Conservation (phyloP, 345 rosid species). For the Bretschneidera sinensis region DNA sequence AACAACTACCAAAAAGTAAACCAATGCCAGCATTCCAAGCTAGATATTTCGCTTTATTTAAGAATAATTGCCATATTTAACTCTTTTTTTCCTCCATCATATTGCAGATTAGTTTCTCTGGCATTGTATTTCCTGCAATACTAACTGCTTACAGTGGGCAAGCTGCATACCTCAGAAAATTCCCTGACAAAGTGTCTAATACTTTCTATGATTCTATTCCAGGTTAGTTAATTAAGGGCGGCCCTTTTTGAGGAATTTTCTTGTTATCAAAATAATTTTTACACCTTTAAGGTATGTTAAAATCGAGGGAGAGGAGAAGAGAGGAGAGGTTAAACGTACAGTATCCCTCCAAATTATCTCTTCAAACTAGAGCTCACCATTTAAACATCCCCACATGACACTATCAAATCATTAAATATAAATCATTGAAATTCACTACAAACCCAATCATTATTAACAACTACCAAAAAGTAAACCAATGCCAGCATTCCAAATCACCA, state of each 20-base stretch:
- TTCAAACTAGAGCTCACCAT: no score
- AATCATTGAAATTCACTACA: no score
- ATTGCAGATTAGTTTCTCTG: conserved; percentile 67
- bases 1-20: not conserved
- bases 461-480: not conserved
- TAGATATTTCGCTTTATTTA: no score
- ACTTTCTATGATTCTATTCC: conserved; percentile 65
- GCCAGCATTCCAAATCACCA: not conserved
- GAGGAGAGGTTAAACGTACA: no score
- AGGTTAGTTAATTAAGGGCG: conserved; percentile 23
- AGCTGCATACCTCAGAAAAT: conserved; percentile 53
- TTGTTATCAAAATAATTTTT: no score
- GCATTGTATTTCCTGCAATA: conserved; percentile 38
- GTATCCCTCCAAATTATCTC: no score
- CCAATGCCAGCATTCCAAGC: not conserved
- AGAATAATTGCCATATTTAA: no score
- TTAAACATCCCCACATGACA: no score
- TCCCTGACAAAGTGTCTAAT: conserved; percentile 28
- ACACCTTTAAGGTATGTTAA: no score
- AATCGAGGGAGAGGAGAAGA: no score
- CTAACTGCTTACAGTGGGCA: conserved; percentile 45
- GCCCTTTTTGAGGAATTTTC: not conserved
- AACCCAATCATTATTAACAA: no score
- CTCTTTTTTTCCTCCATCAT: not conserved
- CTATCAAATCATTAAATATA: no score